Evolutionary conservation across 2,329 filamentous ascomycete species (phyloP).

Genomic region (Calonectria ilicicola): DNA sequence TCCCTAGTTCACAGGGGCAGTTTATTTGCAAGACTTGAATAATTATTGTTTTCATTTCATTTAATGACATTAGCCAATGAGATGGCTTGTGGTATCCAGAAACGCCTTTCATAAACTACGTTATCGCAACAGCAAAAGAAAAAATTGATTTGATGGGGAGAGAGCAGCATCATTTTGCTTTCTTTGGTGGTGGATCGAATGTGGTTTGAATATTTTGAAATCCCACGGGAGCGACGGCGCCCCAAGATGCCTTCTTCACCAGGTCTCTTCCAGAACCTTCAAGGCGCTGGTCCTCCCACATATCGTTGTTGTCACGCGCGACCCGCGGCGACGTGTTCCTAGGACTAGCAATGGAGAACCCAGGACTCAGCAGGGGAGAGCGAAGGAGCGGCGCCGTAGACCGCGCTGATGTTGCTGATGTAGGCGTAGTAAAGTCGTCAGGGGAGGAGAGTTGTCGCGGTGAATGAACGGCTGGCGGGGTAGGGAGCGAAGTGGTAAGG

Average conservation of each 20-base stretch:
- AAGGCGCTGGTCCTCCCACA: constrained; percentile 34
- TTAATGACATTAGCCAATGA: not conserved
- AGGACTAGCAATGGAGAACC: constrained; percentile 36
- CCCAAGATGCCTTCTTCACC: constrained; percentile 36
- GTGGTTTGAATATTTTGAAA: constrained; percentile 50
- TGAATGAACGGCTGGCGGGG: constrained; percentile 33
- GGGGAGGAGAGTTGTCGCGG: constrained; percentile 23
- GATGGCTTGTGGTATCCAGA: not conserved
- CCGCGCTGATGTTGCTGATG: constrained; percentile 47
- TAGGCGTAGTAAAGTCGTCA: constrained; percentile 44
- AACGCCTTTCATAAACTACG: not conserved
- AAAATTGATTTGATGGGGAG: not conserved
- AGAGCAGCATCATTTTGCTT: constrained; percentile 5
- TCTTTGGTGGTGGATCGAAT: constrained; percentile 54
- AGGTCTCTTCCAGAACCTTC: constrained; percentile 24
- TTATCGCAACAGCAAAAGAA: not conserved
- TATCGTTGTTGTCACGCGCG: constrained; percentile 21
- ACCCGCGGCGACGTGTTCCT: constrained; percentile 22
- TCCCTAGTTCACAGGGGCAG: not conserved
- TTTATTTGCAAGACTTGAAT: not conserved
- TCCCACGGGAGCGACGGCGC: constrained; percentile 50
- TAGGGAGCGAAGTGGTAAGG: constrained; percentile 33
- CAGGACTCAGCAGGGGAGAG: constrained; percentile 39
- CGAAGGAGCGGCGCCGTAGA: constrained; percentile 52
- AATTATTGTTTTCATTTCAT: not conserved